These are phyloP conservation scores for Xylaria grammica DNA, from an alignment of 495 filamentous ascomycete genomes.

Conservation along the genomic window DNA sequence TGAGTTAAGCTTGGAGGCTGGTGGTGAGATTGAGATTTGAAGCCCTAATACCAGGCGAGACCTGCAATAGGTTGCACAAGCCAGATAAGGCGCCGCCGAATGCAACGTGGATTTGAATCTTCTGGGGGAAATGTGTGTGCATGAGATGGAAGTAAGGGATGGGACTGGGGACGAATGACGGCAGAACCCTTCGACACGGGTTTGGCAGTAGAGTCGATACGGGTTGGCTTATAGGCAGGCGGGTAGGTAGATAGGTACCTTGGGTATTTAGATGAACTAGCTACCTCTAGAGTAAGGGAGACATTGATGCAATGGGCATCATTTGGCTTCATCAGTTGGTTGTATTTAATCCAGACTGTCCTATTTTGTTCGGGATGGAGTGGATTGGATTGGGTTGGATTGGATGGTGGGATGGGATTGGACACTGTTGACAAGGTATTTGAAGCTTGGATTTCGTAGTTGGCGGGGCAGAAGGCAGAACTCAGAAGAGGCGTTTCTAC, in stretches of 20 bases:
- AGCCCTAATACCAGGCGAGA: constrained; percentile 2
- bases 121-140: not conserved
- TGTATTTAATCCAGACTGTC: not conserved
- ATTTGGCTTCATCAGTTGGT: not conserved
- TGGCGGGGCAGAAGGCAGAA: constrained; percentile 9
- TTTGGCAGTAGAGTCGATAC: not conserved
- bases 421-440: not conserved
- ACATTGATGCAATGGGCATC: not conserved
- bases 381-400: not conserved
- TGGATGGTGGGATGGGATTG: not conserved
- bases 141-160: not conserved
- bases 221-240: not conserved
- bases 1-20: constrained; percentile 10
- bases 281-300: too few species aligned
- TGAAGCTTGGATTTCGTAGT: not conserved
- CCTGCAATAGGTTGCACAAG: not conserved
- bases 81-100: not conserved
- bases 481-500: not conserved
- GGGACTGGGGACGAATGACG: not conserved
- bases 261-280: too few species aligned
- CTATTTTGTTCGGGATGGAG: not conserved
- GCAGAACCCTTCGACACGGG: not conserved
- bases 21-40: not conserved
- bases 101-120: not conserved
- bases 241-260: not conserved